Percentiles rank a stretch among this genome's conserved stretches.
These are phyloP conservation scores for Cladosporium sp. DNA, from an alignment of 2,329 filamentous ascomycete genomes.

Conservation along the genomic window DNA sequence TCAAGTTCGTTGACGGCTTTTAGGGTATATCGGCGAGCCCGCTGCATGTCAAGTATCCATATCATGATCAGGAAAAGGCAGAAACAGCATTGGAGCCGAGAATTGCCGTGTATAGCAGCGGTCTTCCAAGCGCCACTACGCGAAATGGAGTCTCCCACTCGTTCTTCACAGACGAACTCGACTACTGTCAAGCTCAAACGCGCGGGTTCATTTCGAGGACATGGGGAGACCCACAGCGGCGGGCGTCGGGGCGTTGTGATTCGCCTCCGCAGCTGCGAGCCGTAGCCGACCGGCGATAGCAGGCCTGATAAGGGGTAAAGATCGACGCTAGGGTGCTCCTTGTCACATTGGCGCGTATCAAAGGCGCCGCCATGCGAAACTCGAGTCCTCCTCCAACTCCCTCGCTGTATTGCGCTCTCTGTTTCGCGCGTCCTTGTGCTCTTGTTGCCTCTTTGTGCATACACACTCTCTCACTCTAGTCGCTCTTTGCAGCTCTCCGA, in stretches of 20 bases:
- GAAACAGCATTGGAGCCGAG: not conserved
- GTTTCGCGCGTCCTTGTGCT: slow-evolving; percentile 4
- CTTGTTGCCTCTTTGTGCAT: slow-evolving; percentile 1
- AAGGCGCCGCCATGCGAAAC: slow-evolving; percentile 1
- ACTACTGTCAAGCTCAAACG: not conserved
- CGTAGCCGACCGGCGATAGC: not conserved
- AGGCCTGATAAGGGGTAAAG: not conserved
- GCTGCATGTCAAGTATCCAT: not conserved
- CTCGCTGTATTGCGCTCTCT: not conserved
- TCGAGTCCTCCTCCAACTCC: not conserved
- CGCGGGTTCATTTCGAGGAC: not conserved
- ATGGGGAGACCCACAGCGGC: not conserved
- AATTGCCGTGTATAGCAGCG: not conserved
- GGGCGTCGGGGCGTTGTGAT: not conserved
- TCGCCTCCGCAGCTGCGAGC: slow-evolving; percentile 2
- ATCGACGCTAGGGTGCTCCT: not conserved
- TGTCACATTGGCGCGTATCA: slow-evolving; percentile 9
- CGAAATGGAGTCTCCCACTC: not conserved
- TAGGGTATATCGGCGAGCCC: not conserved
- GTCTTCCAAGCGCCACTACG: not conserved
- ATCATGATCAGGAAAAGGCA: not conserved
- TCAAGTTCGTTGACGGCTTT: not conserved
- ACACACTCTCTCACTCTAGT: slow-evolving; percentile 11
- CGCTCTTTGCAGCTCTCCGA: slow-evolving; percentile 11
- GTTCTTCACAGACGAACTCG: not conserved